Base-by-base conservation (phyloP, 1,139 yeast genomes). In the Geotrichum fermentans region DNA sequence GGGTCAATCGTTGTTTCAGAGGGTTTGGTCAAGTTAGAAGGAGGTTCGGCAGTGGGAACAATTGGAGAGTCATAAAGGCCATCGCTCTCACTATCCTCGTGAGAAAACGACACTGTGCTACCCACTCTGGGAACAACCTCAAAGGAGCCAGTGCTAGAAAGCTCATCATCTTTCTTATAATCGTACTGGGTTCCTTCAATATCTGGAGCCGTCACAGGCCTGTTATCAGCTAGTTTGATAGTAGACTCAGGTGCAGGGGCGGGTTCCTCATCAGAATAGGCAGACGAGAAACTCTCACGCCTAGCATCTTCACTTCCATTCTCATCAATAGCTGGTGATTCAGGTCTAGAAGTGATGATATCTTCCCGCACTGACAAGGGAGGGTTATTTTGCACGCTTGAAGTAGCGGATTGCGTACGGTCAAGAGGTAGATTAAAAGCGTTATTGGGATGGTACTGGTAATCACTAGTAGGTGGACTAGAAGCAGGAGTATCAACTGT, bases 331-430 rank as follows among this genome's bases (percentile, higher is more conserved):
- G 38, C 59, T 10, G 82, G 74, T 2, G 85, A 79, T 28, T 77
- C 82, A 30, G 82, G 77, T 47, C 78, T 79, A 46, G 85, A 79
- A 7, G 76, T 72, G 51, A 80, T 86, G 40, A 78, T 78, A 26
- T 76, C 82, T 29, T 84, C 92, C 52, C 95, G 79, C 10, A 85
- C 95, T 20, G 96, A 86, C 65, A 82, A 78, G 0, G 97, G 90
- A 2, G 97, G 89, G 63, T 90, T 89, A 67, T 89, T 89, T 60
- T 86, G 94, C 16, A 89, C 95, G 50, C 96, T 86, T 0, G 96
- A 88, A 0, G 96, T 84, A 45, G 85, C 78, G 0, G 96, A 86
- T 55, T 83, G 88, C 1, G 95, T 85, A 63, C 81, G 79, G 56
- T 65, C 82, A 70, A 73, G 73, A 1, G 79, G 80, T 50, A 77